Base-by-base conservation (phyloP, 768 basidiomycete genomes). In the Russula foetens region DNA sequence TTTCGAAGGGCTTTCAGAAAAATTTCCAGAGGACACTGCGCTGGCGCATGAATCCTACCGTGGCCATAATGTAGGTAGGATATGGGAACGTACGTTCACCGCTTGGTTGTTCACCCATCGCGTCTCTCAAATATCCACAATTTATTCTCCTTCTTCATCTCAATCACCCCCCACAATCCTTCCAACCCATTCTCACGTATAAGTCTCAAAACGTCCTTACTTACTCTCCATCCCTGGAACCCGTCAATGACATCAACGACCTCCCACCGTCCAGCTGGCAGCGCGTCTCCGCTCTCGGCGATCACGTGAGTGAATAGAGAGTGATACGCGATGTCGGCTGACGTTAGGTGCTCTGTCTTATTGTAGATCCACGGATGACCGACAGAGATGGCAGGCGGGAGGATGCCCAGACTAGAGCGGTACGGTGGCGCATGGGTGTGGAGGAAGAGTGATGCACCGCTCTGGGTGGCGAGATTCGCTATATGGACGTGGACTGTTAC, bases 401-500 rank as follows among this genome's bases (percentile, higher is more conserved):
- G 64, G 15, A 53, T 14, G 52, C 67, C 55, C 45, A 58, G 19
- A 63, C 60, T 51, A 4, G 68, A 51, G 53, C 75, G 69, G 54
- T 79, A 78, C 1, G 92, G 88, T 0, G 80, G 77, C 0, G 85
- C 72, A 56, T 86, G 75, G 23, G 81, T 77, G 43, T 91, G 89
- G 23, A 84, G 82, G 77, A 98, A 97, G 55, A 94, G 83, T 0
- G 92, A 88, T 3, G 92, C 90, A 2, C 97, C 96, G 0, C 88
- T 92, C 71, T 96, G 94, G 2, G 91, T 86, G 1, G 90, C 88
- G 46, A 92, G 81, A 63, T 95, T 90, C 53, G 83, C 85, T 46
- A 97, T 83, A 68, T 95, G 88, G 4, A 96, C 81, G 59, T 86
- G 82, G 39, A 83, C 81, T 74, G 71, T 19, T 12, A 24, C 17